phyloP scores from a whole-genome alignment of 1,139 yeast species.

The Blastobotrys niveus region DNA sequence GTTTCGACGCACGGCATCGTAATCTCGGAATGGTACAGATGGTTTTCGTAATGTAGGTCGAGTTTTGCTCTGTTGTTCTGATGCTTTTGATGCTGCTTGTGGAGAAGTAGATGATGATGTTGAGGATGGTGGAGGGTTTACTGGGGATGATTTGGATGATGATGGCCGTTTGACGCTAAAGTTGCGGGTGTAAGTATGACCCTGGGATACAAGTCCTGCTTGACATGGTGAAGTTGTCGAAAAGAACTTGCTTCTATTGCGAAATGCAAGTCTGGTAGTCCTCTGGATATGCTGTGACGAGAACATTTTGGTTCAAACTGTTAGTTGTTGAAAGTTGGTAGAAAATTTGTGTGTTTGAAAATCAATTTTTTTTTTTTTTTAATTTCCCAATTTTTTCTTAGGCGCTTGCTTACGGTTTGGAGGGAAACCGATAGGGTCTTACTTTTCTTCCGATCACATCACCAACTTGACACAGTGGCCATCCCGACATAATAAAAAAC shows the following conservation, averaged over 20 bases:
- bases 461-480: no score
- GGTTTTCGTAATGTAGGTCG: conserved; percentile 12
- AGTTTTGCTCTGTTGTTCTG: neutral
- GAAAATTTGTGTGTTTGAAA: no score
- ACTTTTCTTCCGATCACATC: no score
- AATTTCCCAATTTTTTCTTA: no score
- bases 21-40: conserved; percentile 18
- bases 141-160: neutral
- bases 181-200: neutral
- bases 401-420: no score
- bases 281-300: conserved; percentile 1
- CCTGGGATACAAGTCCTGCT: neutral
- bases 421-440: no score
- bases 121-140: neutral
- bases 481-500: no score
- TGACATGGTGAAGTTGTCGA: conserved; percentile 6
- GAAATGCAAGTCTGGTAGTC: conserved; percentile 5
- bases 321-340: neutral
- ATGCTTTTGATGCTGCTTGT: neutral
- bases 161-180: conserved; percentile 2
- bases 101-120: neutral
- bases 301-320: conserved; percentile 1
- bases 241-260: conserved; percentile 1
- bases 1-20: conserved; percentile 15
- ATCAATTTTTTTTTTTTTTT: no score